phyloP scores from a whole-genome alignment of 164 flowering plant species.

The Macadamia tetraphylla region DNA sequence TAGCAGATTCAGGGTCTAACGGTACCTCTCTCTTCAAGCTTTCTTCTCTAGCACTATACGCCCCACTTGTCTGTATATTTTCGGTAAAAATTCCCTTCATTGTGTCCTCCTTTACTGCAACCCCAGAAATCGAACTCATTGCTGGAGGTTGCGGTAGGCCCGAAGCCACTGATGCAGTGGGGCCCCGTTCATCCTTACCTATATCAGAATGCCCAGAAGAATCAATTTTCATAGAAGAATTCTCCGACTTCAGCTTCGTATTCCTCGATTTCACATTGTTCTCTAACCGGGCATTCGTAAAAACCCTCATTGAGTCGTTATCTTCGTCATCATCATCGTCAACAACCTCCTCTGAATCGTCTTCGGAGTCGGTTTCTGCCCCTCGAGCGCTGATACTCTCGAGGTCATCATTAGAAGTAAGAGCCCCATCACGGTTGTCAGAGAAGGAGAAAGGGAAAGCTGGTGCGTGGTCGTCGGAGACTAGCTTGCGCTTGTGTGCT shows the following conservation, averaged over 20 bases:
- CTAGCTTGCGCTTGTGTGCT: conserved; percentile 73
- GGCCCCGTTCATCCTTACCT: conserved; percentile 16
- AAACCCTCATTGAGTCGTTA: conserved; percentile 73
- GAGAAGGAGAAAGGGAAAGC: conserved; percentile 64
- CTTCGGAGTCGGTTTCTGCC: conserved; percentile 54
- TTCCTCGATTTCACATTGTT: conserved; percentile 37
- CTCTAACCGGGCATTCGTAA: conserved; percentile 71
- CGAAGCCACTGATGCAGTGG: neutral
- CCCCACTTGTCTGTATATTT: conserved; percentile 91
- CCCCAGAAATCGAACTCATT: conserved; percentile 31
- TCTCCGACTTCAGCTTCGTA: conserved; percentile 63
- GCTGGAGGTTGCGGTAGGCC: neutral
- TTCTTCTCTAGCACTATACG: conserved; percentile 92
- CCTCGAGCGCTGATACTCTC: conserved; percentile 93
- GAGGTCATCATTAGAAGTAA: conserved; percentile 85
- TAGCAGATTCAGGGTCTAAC: neutral
- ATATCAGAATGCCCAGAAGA: conserved; percentile 25
- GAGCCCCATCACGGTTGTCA: conserved; percentile 68
- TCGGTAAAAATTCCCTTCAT: conserved; percentile 78
- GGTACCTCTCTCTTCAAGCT: conserved; percentile 79
- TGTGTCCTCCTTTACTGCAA: conserved; percentile 72
- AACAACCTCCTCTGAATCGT: conserved; percentile 57
- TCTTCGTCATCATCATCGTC: conserved; percentile 62
- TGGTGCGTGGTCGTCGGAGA: conserved; percentile 53
- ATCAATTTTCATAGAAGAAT: conserved; percentile 42